Evolutionary conservation across 75 land plant genomes (phyloP).

Genomic region (Cunninghamia lanceolata): DNA sequence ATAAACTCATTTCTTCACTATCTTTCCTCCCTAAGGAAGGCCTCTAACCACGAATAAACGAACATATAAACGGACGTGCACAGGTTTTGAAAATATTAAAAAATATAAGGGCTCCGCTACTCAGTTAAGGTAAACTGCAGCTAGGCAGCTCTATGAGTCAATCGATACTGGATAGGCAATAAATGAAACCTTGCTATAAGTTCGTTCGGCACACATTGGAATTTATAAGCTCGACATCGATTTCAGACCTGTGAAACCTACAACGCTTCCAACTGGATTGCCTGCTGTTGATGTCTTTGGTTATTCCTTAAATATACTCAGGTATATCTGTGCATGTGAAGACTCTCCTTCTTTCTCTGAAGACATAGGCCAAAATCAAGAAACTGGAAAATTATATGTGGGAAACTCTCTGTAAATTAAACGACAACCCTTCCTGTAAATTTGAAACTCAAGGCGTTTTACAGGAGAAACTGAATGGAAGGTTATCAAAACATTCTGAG

Average conservation of each 20-base stretch:
- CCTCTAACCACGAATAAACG: neutral
- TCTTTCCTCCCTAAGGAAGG: neutral
- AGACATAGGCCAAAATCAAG: neutral
- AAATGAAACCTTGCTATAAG: no score
- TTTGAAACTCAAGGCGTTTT: no score
- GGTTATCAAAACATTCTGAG: neutral
- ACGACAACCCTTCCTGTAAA: no score
- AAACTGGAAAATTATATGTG: neutral
- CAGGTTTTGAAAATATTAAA: conserved; percentile 31
- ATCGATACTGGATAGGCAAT: no score
- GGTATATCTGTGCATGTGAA: conserved; percentile 54
- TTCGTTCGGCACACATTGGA: no score
- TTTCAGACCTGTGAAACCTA: conserved; percentile 13
- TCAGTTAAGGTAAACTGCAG: no score
- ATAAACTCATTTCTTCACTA: neutral
- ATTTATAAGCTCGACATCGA: conserved; percentile 31
- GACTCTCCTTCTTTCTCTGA: neutral
- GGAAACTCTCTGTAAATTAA: conserved; percentile 27
- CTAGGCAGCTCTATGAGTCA: no score
- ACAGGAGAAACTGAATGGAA: neutral
- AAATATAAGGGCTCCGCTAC: no score
- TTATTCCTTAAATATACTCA: conserved; percentile 54
- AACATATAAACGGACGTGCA: neutral
- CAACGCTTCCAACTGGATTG: conserved; percentile 34
- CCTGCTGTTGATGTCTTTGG: conserved; percentile 61